Base-by-base conservation (phyloP, 2,329 filamentous ascomycete genomes). In the Apiospora arundinis region DNA sequence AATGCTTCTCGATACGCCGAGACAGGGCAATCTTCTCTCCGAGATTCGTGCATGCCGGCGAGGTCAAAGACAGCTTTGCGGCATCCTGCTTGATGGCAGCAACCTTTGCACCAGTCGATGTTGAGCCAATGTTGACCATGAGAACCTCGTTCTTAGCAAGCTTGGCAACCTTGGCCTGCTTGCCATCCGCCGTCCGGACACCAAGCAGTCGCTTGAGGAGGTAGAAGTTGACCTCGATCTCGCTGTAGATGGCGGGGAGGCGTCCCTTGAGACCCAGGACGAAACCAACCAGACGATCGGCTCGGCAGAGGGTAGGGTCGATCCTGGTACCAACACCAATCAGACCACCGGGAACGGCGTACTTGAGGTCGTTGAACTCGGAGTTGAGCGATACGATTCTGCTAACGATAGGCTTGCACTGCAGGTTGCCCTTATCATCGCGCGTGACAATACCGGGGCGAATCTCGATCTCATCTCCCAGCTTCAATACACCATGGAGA, bases 171-270 rank as follows among this genome's bases (percentile, higher is more conserved):
- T 99, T 99, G 80, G 95, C 95, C 85, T 98, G 96, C 89, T 99
- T 99, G 82, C 96, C 96, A 77, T 99, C 96, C 74, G 95, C 95
- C 66, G 96, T 97, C 86, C 97, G 95, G 79, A 99, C 96, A 91
- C 96, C 96, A 71, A 99, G 90, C 74, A 99, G 89, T 78, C 96
- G 91, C 78, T 95, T 93, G 74, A 99, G 92, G 73, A 99, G 89
- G 89, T 98, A 99, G 89, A 98, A 99, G 90, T 98, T 98, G 84
- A 98, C 95, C 86, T 99, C 96, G 73, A 99, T 92, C 85, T 99
- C 96, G 77, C 92, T 96, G 88, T 98, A 99, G 83, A 99, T 98
- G 81, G 96, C 94, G 68, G 96, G 96, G 32, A 99, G 91, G 78
- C 92, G 91, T 76, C 96, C 96, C 85, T 95, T 95, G 78, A 98